Evolutionary conservation across 169 alveolate genomes (phyloP), one percentile per base, ranked within the genome.

Genomic region (Plasmodium fragile): DNA sequence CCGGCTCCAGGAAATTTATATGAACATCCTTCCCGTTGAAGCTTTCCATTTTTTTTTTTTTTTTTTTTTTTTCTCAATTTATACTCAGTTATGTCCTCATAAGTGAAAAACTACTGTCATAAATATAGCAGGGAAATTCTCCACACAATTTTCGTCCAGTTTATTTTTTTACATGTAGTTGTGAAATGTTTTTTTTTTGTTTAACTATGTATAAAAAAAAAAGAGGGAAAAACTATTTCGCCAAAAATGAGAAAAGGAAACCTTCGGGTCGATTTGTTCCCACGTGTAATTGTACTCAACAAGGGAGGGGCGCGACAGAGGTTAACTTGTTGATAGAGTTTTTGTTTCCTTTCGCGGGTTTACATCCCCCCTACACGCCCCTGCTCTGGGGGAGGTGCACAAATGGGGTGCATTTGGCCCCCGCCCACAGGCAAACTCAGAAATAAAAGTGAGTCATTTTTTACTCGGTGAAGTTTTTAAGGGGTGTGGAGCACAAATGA

Each of bases 1-100:
- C 22, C 0, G 93, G 93, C 22, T 87, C 93, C 72, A 87, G 49
- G 39, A 87, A 55, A 77, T 87, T 82, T 65, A 55, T 39, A 39
- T 55, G 18, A 18, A 18, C 85, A 87, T 45, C 59, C 22, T 78
- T 55, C 28, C 39, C 70, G 22, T 73, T 84, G 55, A 72, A 34
- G 32, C 22, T 49, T 30, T 84, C 93, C 93, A 84, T 84, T 34
- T 83, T 83, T n/a, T 11, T 11, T 22, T 39, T 55, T 0, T 70
- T 30, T 22, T 45, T 25, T 13, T 65, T 59, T 45, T 36, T 77
- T 77, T 77, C 52, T 53, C 32, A 32, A 7, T 81, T 55, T 81
- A 55, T 65, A n/a, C 18, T 36, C 75, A 6, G 8, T 65, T 65
- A 65, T 65, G 13, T 65, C 13, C 73, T 59, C 75, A 25, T 65